Percentiles rank a stretch among this genome's conserved stretches.
phyloP scores from a whole-genome alignment of 202 grass and related monocot species.

The Panicum virgatum region DNA sequence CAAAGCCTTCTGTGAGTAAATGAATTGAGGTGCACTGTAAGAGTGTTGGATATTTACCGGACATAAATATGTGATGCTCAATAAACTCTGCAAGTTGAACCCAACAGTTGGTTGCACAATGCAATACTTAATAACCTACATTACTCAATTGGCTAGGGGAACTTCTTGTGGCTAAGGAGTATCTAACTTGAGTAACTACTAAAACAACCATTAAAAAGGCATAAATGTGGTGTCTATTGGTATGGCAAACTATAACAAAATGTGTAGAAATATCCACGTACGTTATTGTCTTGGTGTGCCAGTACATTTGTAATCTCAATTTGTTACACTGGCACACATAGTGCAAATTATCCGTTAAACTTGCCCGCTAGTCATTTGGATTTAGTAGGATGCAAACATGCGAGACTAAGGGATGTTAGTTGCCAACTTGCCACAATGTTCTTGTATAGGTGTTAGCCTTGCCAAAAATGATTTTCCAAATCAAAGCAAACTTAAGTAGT shows the following conservation, averaged over 20 bases:
- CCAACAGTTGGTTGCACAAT: too few relatives aligned
- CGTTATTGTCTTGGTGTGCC: background rate
- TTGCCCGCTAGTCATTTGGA: background rate
- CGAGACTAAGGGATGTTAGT: background rate
- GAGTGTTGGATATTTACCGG: too few relatives aligned
- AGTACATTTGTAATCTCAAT: background rate
- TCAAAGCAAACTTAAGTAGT: background rate
- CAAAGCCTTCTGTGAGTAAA: too few relatives aligned
- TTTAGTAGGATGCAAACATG: background rate
- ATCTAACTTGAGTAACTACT: background rate
- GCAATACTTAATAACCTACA: background rate
- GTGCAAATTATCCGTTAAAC: background rate
- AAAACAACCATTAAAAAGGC: conserved; percentile 29
- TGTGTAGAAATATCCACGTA: background rate
- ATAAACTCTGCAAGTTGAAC: background rate
- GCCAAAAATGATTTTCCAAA: background rate
- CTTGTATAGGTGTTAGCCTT: background rate
- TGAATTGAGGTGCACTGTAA: too few relatives aligned
- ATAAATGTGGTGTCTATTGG: conserved; percentile 35
- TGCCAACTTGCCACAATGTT: background rate
- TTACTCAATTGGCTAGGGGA: background rate
- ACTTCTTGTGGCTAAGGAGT: background rate
- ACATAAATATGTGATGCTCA: background rate
- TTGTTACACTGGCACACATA: background rate
- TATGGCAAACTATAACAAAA: background rate